A percentile compares a stretch with the other conserved stretches of the same genome.
phyloP scores from a whole-genome alignment of 805 yeast genomes.

The Candida boleticola region DNA sequence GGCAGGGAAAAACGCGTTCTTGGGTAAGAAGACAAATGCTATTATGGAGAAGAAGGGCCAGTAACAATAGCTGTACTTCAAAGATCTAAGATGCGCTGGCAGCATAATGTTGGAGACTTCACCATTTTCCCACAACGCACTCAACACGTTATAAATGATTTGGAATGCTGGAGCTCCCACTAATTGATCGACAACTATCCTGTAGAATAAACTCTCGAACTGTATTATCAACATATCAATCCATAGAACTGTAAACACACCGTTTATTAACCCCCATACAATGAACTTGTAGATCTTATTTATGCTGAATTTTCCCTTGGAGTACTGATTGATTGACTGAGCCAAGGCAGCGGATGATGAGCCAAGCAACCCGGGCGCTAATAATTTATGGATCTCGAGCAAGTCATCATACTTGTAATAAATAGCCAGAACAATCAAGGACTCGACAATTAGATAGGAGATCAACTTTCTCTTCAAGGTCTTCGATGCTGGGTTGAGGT shows the following conservation, averaged over 20 bases:
- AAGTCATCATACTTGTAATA: constrained; percentile 29
- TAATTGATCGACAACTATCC: constrained; percentile 52
- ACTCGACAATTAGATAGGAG: constrained; percentile 24
- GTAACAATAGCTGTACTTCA: constrained; percentile 51
- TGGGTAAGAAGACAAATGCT: constrained; percentile 49
- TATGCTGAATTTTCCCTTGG: constrained; percentile 28
- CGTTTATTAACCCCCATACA: constrained; percentile 62
- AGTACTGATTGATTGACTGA: constrained; percentile 37
- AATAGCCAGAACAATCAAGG: constrained; percentile 21
- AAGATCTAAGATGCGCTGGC: constrained; percentile 43
- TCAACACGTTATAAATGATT: constrained; percentile 45
- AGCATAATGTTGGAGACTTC: constrained; percentile 32
- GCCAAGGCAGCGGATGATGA: constrained; percentile 41
- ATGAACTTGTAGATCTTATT: constrained; percentile 44
- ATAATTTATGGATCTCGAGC: constrained; percentile 18
- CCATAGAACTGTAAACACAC: constrained; percentile 55
- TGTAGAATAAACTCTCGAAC: constrained; percentile 31
- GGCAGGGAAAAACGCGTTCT: constrained; percentile 52
- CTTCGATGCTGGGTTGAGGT: constrained; percentile 2
- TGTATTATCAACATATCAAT: constrained; percentile 42
- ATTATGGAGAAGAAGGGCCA: constrained; percentile 60
- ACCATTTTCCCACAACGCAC: constrained; percentile 56
- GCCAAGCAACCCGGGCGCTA: constrained; percentile 40
- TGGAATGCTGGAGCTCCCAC: constrained; percentile 58
- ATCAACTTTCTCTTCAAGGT: constrained; percentile 14